These are phyloP conservation scores for Macrotyloma uniflorum DNA, from an alignment of 306 rosid species.

Conservation along the genomic window DNA sequence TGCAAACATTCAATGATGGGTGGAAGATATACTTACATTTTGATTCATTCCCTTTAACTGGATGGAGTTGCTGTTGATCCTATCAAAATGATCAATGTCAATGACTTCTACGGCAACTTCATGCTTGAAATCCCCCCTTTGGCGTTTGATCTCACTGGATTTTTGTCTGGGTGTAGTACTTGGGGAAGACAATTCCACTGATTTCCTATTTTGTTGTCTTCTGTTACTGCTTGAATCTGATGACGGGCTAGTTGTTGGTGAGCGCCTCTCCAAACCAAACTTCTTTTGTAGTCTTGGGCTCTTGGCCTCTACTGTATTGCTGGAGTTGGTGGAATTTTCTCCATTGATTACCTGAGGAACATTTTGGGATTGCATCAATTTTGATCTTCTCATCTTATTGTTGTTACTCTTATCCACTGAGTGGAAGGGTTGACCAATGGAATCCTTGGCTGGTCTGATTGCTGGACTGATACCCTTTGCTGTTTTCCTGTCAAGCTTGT, in stretches of 20 bases:
- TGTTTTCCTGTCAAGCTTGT: conserved; percentile 47
- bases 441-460: conserved; percentile 41
- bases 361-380: conserved; percentile 50
- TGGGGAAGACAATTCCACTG: conserved; percentile 49
- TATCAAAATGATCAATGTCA: conserved; percentile 41
- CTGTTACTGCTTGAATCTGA: conserved; percentile 58
- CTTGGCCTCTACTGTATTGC: conserved; percentile 40
- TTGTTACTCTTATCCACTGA: conserved; percentile 46
- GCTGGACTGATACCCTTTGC: conserved; percentile 45
- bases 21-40: conserved; percentile 50
- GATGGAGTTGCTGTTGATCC: conserved; percentile 31
- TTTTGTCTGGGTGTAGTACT: conserved; percentile 51
- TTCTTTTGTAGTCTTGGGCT: conserved; percentile 72
- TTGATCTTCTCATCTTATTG: conserved; percentile 45
- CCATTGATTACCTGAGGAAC: conserved; percentile 42
- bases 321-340: conserved; percentile 48
- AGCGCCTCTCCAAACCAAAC: conserved; percentile 68
- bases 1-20: conserved; percentile 20
- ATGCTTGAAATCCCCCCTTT: conserved; percentile 42
- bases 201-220: conserved; percentile 51
- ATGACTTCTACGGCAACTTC: conserved; percentile 47
- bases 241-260: conserved; percentile 51
- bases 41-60: conserved; percentile 41
- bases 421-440: conserved; percentile 37
- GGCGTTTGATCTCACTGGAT: conserved; percentile 43